These are phyloP conservation scores for Salix exigua DNA, from an alignment of 345 rosid genomes.

Conservation along the genomic window DNA sequence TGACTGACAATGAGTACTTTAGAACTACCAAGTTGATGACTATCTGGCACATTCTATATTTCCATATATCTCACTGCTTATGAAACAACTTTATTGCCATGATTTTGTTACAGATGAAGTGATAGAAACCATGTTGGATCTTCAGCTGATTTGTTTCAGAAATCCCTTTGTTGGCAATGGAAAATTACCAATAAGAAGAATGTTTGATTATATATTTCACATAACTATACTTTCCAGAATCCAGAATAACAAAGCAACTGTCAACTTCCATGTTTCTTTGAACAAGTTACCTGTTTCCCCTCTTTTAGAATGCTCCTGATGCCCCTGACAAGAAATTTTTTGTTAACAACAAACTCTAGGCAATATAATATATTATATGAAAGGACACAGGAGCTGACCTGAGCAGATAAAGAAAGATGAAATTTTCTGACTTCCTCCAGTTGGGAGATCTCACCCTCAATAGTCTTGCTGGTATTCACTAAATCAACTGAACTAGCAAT, in stretches of 20 bases:
- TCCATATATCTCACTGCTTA: neutral
- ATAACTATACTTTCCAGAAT: neutral
- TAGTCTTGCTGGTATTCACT: constrained; percentile 29
- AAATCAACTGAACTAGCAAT: constrained; percentile 44
- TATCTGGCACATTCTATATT: neutral
- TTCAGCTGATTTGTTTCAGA: neutral
- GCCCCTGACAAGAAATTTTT: constrained; percentile 23
- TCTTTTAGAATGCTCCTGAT: constrained; percentile 15
- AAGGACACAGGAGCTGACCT: constrained; percentile 28
- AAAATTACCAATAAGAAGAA: neutral
- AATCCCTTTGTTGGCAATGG: neutral
- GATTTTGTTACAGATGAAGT: neutral
- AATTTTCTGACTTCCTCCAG: constrained; percentile 61
- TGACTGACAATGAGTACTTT: neutral
- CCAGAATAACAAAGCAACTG: neutral
- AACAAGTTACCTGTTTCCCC: constrained; percentile 20
- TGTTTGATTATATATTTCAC: neutral
- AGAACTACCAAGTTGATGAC: neutral
- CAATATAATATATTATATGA: neutral
- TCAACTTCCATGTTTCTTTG: neutral
- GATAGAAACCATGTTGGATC: neutral
- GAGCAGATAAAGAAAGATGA: constrained; percentile 46
- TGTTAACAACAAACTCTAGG: constrained; percentile 1
- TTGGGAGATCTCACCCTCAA: constrained; percentile 54
- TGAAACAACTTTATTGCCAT: neutral